Evolutionary conservation across 441 rosid genomes (phyloP).

Genomic region (Daphne laureola): DNA sequence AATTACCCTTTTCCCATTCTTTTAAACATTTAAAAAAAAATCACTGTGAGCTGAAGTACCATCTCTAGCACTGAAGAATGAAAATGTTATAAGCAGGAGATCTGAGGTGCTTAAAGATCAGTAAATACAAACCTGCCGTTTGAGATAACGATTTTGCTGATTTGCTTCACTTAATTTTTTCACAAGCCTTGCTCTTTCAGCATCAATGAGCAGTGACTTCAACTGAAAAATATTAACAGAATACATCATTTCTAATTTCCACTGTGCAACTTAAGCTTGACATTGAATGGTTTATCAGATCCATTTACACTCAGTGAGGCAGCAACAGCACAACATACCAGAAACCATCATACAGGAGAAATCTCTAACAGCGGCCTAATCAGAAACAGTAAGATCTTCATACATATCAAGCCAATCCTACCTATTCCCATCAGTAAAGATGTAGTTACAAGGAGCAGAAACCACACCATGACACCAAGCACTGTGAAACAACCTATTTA

Average conservation of each 20-base stretch:
- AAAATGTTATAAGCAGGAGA: too few relatives aligned
- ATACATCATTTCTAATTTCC: slow-evolving; percentile 8
- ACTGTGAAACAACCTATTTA: too few relatives aligned
- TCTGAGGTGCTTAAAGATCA: background rate
- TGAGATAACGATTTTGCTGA: slow-evolving; percentile 80
- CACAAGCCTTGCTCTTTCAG: slow-evolving; percentile 62
- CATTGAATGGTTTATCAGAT: background rate
- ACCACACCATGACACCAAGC: too few relatives aligned
- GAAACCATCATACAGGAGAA: background rate
- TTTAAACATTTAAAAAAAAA: too few relatives aligned
- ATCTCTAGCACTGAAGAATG: too few relatives aligned
- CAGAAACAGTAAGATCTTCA: slow-evolving; percentile 2
- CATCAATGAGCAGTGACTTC: slow-evolving; percentile 55
- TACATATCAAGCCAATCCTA: too few relatives aligned
- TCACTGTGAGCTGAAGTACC: too few relatives aligned
- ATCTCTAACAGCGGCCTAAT: background rate
- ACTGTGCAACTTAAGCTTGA: background rate
- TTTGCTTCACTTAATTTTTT: slow-evolving; percentile 87
- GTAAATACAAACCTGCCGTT: slow-evolving; percentile 56
- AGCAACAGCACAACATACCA: background rate
- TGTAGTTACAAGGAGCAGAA: too few relatives aligned
- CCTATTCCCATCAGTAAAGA: too few relatives aligned
- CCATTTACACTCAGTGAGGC: background rate
- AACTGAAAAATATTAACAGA: slow-evolving; percentile 31
- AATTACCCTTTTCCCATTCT: too few relatives aligned